Base-by-base conservation (phyloP, 1,284 basidiomycete genomes). In the Austroboletus niveus region DNA sequence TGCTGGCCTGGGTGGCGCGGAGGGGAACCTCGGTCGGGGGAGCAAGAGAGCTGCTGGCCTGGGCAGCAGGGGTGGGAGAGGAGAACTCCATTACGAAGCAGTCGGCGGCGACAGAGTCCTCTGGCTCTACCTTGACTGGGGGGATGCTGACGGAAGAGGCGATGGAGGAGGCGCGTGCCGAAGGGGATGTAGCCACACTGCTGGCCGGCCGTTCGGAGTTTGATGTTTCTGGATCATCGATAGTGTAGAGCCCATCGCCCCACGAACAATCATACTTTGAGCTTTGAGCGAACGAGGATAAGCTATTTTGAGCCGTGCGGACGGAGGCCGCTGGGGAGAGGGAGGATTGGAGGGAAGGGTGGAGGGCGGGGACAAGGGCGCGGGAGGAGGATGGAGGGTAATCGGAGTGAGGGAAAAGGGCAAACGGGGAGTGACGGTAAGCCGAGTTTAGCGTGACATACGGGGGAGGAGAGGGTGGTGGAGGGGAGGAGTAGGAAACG, bases 11-110 rank as follows among this genome's bases (percentile, higher is more conserved):
- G 0, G 83, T 87, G 12, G 87, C 86, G 44, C 87, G 84, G 9
- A 88, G 76, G 6, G 87, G 86, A 0, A 87, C 85, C 62, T 85
- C 82, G 40, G 80, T 79, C 31, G 82, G 81, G 1, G 78, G 77
- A 4, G 76, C 76, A 41, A 75, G 68, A 0, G 71, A 66, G 53
- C 73, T 72, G 32, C 66, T 66, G 0, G 65, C 63, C 42, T 65
- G 68, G 2, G 61, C 57, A 39, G 69, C 69, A 6, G 65, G 54
- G 15, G 63, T 56, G n/a, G 60, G 32, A 12, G 65, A 48, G 10
- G 69, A 67, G 47, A 68, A 71, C 31, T 68, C 66, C 68, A 71
- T 71, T 52, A 68, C 69, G 32, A 68, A 68, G 47, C 69, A 70
- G n/a, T 71, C 69, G 6, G 65, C 42, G 9, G 61, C 32, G 9